Evolutionary conservation across 495 filamentous ascomycete genomes (phyloP), one percentile per base, ranked within the genome.

Genomic region (Poronia punctata): DNA sequence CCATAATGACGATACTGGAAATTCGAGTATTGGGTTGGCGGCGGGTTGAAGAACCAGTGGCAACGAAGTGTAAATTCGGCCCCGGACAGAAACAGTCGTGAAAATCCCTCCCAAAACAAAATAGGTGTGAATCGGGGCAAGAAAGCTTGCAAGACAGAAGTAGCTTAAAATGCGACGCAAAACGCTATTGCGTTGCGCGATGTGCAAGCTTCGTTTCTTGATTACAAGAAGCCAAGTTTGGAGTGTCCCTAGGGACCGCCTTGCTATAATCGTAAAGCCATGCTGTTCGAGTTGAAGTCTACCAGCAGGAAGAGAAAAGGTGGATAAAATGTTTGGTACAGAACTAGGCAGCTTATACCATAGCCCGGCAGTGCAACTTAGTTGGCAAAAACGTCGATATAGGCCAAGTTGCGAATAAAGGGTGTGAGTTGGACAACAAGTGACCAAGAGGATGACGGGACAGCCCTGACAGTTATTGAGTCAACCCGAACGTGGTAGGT

Each of bases 231-330:
- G 54, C 45, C 46, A 40, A 48, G 53, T 22, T 35, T 57, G 40
- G 38, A 50, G 53, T 65, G 72, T 73, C 71, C 72, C 71, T 73
- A 68, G 55, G 71, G 70, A 75, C 71, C 60, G 70, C 58, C 46
- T 55, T 59, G 73, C 69, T 77, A 77, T 77, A 75, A 77, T 45
- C 48, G 56, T 30, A 58, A 45, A 48, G 53, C 50, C 71, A 76
- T 76, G 14, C 38, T 60, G 46, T 43, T 41, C 27, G 7, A 27
- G 18, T 32, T 16, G 15, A 24, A 16, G 10, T 26, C 16, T 38
- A 21, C 35, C 19, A 17, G 21, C 33, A 32, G 35, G 42, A 38
- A 45, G 35, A 38, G 11, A 21, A 26, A 26, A 20, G 18, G 25
- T 19, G 21, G 16, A 16, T 10, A 38, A 9, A 27, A 12, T 44